Evolutionary conservation across 768 basidiomycete species (phyloP), one percentile per base, ranked within the genome.

Genomic region (Collybia sordida): DNA sequence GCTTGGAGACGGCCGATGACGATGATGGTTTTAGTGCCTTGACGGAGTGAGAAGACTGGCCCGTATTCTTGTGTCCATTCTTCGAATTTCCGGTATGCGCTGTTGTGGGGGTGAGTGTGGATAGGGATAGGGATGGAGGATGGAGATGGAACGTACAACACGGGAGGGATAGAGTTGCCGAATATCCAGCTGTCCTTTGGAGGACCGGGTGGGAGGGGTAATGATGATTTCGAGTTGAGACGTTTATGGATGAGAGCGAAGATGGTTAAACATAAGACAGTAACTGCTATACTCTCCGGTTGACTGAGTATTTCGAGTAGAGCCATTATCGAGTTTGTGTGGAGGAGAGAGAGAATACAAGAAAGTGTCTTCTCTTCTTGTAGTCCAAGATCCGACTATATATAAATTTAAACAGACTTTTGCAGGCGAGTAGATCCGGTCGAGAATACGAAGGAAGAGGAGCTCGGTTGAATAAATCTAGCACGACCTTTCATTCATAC

Each of bases 21-120:
- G 48, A 80, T 62, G 38, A 72, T 68, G 8, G 67, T 70, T 8
- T 64, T 64, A 11, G 69, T 59, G 1, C 85, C 84, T 48, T 80
- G 69, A 0, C 78, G 72, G 2, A 86, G 62, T 0, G 80, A 75
- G 55, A 85, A 82, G 6, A 86, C 69, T 0, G 84, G 79, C 0
- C 85, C 85, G 53, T 86, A 86, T 53, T 75, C 60, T 58, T 82
- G 72, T 6, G 79, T 75, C 78, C 82, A 83, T 53, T 80, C 73
- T 31, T 81, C 78, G 47, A 83, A 85, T 46, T 75, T 67, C 18
- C 77, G 73, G 52, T 79, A 77, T 0, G 73, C 70, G 48, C 77
- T 79, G 36, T 3, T 11, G 37, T 6, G 11, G 40, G 42, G 21
- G n/a, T 18, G 21, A 34, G 24, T 47, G 24, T 45, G 19, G 36